phyloP scores from a whole-genome alignment of 1,139 yeast species.

The Debaryomyces sp. region DNA sequence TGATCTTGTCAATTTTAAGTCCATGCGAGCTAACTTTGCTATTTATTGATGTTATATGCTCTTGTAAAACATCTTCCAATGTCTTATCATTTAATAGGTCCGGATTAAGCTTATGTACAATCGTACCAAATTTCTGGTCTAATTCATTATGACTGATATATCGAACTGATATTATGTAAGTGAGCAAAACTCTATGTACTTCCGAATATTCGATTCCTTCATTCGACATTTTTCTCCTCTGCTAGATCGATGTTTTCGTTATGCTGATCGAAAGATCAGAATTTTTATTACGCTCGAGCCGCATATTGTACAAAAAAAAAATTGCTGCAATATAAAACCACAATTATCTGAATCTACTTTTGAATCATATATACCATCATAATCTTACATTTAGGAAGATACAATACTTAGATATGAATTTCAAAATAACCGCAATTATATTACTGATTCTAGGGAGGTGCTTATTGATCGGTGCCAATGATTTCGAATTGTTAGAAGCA shows the following conservation, averaged over 20 bases:
- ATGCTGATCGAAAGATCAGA: constrained; percentile 1
- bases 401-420: neutral
- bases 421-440: neutral
- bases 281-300: constrained; percentile 2
- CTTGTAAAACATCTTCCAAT: constrained; percentile 18
- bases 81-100: constrained; percentile 6
- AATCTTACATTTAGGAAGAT: neutral
- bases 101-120: constrained; percentile 10
- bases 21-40: constrained; percentile 40
- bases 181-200: constrained; percentile 46
- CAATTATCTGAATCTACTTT: neutral
- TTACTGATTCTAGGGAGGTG: neutral
- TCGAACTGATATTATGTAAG: constrained; percentile 44
- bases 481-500: neutral
- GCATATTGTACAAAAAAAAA: constrained; percentile 4
- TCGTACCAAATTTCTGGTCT: constrained; percentile 16
- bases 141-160: constrained; percentile 19
- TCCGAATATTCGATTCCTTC: constrained; percentile 19
- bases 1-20: constrained; percentile 44
- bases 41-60: constrained; percentile 42
- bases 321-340: constrained; percentile 6
- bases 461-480: neutral
- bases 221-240: neutral
- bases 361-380: neutral
- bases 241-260: neutral